Evolutionary conservation across 805 yeast genomes (phyloP).

Genomic region (Metschnikowia matae): DNA sequence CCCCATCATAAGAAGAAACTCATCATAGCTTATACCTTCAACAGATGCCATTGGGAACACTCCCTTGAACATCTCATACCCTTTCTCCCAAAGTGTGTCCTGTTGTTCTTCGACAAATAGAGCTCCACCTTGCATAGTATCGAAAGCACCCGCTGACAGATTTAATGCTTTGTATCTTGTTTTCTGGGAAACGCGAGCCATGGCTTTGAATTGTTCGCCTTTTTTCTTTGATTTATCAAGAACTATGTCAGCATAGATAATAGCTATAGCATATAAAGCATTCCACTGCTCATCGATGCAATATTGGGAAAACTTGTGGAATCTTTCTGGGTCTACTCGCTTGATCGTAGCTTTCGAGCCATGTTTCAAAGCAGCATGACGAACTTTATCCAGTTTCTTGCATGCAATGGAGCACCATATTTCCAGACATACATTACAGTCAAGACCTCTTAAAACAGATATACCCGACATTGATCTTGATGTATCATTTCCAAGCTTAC

Average conservation of each 20-base stretch:
- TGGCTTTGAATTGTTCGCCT: constrained; percentile 48
- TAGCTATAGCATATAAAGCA: constrained; percentile 62
- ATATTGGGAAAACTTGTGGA: constrained; percentile 54
- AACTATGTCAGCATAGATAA: constrained; percentile 46
- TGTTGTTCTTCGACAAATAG: constrained; percentile 53
- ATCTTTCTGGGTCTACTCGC: constrained; percentile 42
- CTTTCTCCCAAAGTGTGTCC: constrained; percentile 56
- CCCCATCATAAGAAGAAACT: constrained; percentile 61
- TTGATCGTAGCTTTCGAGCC: constrained; percentile 33
- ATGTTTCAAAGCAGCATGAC: constrained; percentile 59
- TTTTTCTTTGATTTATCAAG: constrained; percentile 41
- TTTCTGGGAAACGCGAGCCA: constrained; percentile 70
- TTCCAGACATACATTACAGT: constrained; percentile 60
- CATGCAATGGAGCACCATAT: constrained; percentile 70
- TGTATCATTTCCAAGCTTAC: constrained; percentile 43
- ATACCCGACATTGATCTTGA: constrained; percentile 24
- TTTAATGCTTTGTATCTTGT: constrained; percentile 56
- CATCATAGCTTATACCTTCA: constrained; percentile 40
- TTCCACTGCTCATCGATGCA: constrained; percentile 65
- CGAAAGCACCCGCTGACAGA: constrained; percentile 52
- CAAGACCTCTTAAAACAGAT: constrained; percentile 46
- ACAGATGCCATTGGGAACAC: constrained; percentile 43
- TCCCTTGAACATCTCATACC: constrained; percentile 45
- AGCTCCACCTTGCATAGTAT: constrained; percentile 49
- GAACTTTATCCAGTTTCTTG: constrained; percentile 45